These are phyloP conservation scores for Claviceps sp. DNA, from an alignment of 2,329 filamentous ascomycete genomes.

Conservation along the genomic window DNA sequence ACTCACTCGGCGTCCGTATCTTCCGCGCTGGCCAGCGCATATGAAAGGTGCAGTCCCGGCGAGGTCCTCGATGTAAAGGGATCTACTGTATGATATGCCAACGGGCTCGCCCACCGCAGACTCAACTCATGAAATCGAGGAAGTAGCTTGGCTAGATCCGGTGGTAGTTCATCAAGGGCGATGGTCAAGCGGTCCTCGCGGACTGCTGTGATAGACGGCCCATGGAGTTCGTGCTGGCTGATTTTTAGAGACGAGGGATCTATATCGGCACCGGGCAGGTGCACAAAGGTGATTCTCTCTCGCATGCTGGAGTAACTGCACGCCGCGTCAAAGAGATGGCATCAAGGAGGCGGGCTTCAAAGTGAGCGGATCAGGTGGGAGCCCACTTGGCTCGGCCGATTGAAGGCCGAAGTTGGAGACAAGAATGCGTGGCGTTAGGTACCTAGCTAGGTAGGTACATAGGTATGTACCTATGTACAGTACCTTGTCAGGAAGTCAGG, in stretches of 20 bases:
- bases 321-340: too few relatives aligned
- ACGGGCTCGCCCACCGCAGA: conserved; percentile 60
- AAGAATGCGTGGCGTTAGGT: too few relatives aligned
- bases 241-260: conserved; percentile 52
- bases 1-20: conserved; percentile 12
- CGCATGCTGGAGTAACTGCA: conserved; percentile 39
- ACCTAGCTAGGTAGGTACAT: too few relatives aligned
- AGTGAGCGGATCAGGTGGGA: neutral
- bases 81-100: conserved; percentile 42
- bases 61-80: conserved; percentile 65
- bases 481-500: too few relatives aligned
- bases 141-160: conserved; percentile 49
- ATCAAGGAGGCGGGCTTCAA: too few relatives aligned
- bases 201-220: conserved; percentile 46
- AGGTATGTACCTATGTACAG: too few relatives aligned
- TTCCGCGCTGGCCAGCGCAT: conserved; percentile 36
- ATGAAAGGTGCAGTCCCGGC: conserved; percentile 72
- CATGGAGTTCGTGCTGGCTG: conserved; percentile 38
- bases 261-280: conserved; percentile 48
- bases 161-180: conserved; percentile 58
- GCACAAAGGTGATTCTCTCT: conserved; percentile 68
- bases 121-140: conserved; percentile 58
- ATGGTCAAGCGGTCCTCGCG: conserved; percentile 73
- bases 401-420: neutral
- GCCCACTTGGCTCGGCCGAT: too few relatives aligned